phyloP scores from a whole-genome alignment of 108 stramenopile species.

The Cyclotella sp. region DNA sequence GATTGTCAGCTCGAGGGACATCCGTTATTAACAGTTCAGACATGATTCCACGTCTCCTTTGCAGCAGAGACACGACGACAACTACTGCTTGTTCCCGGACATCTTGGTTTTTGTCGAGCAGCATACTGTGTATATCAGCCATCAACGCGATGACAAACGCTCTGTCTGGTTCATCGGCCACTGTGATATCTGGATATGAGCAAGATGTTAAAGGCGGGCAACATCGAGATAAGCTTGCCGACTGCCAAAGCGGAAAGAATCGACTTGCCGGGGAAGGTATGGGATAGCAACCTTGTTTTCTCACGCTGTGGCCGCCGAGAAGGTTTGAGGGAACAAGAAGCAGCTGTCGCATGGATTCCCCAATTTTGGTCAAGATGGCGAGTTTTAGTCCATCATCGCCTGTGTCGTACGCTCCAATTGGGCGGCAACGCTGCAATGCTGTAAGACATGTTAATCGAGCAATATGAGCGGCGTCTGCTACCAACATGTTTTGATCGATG shows the following conservation, averaged over 20 bases:
- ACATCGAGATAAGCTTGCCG: conserved; percentile 73
- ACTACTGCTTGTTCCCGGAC: conserved; percentile 69
- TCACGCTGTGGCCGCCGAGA: conserved; percentile 43
- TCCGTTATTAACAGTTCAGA: conserved; percentile 80
- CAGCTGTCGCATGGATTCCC: conserved; percentile 61
- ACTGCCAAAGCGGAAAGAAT: conserved; percentile 78
- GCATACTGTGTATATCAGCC: conserved; percentile 68
- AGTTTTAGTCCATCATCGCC: conserved; percentile 76
- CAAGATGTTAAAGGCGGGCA: conserved; percentile 47
- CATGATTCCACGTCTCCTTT: conserved; percentile 71
- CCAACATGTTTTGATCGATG: conserved; percentile 67
- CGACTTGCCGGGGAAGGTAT: conserved; percentile 60
- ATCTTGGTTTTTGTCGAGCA: conserved; percentile 59
- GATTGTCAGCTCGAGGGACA: conserved; percentile 53
- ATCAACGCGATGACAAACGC: conserved; percentile 74
- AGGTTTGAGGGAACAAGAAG: conserved; percentile 75
- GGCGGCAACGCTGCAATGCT: conserved; percentile 70
- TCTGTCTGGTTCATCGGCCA: conserved; percentile 68
- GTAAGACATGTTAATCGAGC: conserved; percentile 71
- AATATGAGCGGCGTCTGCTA: conserved; percentile 78
- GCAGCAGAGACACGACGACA: conserved; percentile 71
- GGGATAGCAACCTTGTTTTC: conserved; percentile 47
- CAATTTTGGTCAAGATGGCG: conserved; percentile 58
- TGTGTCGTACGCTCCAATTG: conserved; percentile 57
- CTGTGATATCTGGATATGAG: conserved; percentile 70